These are phyloP conservation scores for Pezicula radicicola DNA, from an alignment of 2,329 filamentous ascomycete genomes.

Conservation along the genomic window DNA sequence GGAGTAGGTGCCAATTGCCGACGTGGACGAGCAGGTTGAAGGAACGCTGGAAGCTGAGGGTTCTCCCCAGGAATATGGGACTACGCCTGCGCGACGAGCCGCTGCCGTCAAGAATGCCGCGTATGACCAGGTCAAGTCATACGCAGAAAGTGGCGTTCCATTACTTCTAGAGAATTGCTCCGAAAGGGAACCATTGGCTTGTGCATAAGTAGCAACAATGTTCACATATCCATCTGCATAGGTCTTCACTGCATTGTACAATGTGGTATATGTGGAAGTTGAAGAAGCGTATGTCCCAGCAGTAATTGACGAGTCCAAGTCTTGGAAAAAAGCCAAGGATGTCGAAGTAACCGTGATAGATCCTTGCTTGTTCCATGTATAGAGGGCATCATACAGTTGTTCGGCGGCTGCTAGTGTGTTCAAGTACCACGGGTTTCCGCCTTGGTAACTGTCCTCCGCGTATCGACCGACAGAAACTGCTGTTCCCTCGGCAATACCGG, in stretches of 20 bases:
- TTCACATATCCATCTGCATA: constrained; percentile 60
- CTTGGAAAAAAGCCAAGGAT: constrained; percentile 70
- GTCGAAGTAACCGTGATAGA: constrained; percentile 61
- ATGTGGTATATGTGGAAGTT: constrained; percentile 56
- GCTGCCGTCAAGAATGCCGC: constrained; percentile 65
- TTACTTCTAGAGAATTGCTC: constrained; percentile 62
- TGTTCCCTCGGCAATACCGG: constrained; percentile 53
- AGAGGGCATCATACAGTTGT: constrained; percentile 73
- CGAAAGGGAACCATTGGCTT: constrained; percentile 58
- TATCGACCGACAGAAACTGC: constrained; percentile 67
- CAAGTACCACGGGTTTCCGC: constrained; percentile 81
- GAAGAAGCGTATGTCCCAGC: constrained; percentile 63
- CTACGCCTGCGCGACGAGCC: constrained; percentile 50
- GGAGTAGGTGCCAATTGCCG: constrained; percentile 50
- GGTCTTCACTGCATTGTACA: constrained; percentile 56
- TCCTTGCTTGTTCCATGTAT: constrained; percentile 63
- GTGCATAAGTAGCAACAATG: constrained; percentile 46
- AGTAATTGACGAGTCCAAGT: constrained; percentile 54
- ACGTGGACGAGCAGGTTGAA: constrained; percentile 42
- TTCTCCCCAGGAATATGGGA: constrained; percentile 56
- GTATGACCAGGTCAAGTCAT: constrained; percentile 72
- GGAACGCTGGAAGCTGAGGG: constrained; percentile 45
- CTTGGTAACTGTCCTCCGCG: constrained; percentile 70
- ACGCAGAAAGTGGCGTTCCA: constrained; percentile 57
- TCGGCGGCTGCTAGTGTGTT: constrained; percentile 75